Evolutionary conservation across 2,329 filamentous ascomycete species (phyloP).

Genomic region (Talaromyces pinophilus): DNA sequence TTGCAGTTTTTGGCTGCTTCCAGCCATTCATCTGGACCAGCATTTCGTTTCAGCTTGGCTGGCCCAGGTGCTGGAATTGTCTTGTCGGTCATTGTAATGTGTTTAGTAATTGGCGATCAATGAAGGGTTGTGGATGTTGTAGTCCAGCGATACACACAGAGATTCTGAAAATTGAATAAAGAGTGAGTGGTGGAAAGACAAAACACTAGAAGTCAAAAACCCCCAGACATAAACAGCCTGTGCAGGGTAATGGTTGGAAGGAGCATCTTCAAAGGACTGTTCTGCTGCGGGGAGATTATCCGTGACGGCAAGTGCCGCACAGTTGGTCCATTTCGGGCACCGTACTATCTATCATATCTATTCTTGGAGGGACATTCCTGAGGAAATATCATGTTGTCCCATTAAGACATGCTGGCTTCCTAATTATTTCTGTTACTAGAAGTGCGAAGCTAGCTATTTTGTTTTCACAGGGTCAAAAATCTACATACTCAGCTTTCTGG

Average conservation of each 20-base stretch:
- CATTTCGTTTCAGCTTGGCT: conserved; percentile 77
- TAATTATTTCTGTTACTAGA: background rate
- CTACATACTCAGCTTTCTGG: background rate
- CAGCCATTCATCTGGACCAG: conserved; percentile 92
- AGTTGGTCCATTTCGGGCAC: background rate
- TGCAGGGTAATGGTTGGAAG: background rate
- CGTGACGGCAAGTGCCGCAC: conserved; percentile 4
- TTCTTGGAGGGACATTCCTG: background rate
- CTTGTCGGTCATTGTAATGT: conserved; percentile 43
- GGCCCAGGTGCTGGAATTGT: conserved; percentile 86
- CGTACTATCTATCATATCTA: conserved; percentile 5
- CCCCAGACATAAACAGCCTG: conserved; percentile 17
- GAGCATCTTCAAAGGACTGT: background rate
- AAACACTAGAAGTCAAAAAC: background rate
- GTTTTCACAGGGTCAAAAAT: too few relatives aligned
- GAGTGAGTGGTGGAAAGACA: background rate
- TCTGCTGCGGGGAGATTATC: conserved; percentile 16
- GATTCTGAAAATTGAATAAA: background rate
- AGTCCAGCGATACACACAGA: background rate
- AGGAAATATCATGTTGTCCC: background rate
- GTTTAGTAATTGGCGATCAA: conserved; percentile 21
- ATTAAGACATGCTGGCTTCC: background rate
- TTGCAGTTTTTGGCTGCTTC: conserved; percentile 96
- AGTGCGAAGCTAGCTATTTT: background rate
- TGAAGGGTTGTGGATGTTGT: conserved; percentile 11